These are phyloP conservation scores for Isoetes taiwanensis DNA, from an alignment of 75 land plant species.

Conservation along the genomic window DNA sequence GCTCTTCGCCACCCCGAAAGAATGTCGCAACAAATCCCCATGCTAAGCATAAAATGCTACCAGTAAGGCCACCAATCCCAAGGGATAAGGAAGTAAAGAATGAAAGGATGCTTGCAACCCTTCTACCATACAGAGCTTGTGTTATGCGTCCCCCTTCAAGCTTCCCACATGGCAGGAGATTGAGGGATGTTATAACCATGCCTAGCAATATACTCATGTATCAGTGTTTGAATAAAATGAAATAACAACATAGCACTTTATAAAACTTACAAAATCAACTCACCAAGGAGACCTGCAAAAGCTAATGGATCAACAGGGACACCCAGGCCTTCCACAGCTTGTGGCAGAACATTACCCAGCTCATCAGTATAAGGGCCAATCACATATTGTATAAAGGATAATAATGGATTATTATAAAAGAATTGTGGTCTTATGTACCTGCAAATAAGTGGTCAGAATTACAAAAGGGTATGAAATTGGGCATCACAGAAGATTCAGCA, in stretches of 20 bases:
- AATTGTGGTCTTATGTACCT: slow-evolving; percentile 92
- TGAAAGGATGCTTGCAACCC: slow-evolving; percentile 52
- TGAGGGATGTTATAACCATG: slow-evolving; percentile 89
- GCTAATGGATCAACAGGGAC: slow-evolving; percentile 97
- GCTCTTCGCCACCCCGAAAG: slow-evolving; percentile 91
- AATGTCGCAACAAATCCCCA: slow-evolving; percentile 94
- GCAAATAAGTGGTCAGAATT: slow-evolving; percentile 13
- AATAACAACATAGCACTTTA: no score
- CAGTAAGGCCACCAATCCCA: slow-evolving; percentile 80
- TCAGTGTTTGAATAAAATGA: no score
- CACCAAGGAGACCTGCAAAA: slow-evolving; percentile 94
- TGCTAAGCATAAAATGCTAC: slow-evolving; percentile 71
- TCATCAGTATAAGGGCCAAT: slow-evolving; percentile 93
- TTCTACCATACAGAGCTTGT: slow-evolving; percentile 81
- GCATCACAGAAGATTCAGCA: not conserved
- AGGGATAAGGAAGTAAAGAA: slow-evolving; percentile 58
- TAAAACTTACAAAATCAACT: no score
- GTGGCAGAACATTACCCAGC: slow-evolving; percentile 90
- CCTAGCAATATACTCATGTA: no score
- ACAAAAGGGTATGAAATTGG: not conserved
- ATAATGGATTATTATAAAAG: slow-evolving; percentile 82
- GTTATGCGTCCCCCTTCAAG: slow-evolving; percentile 96
- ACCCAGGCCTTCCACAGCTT: slow-evolving; percentile 91
- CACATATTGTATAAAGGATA: slow-evolving; percentile 78
- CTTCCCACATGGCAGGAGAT: slow-evolving; percentile 77